Conservation (phyloP, 225 moss, liverwort and hornwort species). For the Bryoerythrophyllum caledonicum region DNA sequence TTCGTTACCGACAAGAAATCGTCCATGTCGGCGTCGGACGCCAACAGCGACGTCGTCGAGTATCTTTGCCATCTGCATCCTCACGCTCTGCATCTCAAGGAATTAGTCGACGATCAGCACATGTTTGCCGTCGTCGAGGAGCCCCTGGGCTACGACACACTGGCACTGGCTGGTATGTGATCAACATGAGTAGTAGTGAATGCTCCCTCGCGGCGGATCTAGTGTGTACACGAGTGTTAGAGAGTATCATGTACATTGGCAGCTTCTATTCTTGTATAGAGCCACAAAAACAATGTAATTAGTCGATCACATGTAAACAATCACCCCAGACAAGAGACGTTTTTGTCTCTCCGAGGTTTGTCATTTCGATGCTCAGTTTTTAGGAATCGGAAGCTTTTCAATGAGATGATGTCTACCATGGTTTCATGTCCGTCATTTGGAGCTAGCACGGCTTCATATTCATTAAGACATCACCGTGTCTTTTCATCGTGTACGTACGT, state of each 20-base stretch:
- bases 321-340: neutral
- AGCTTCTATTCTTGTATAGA: neutral
- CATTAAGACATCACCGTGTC: too few relatives aligned
- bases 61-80: conserved; percentile 25
- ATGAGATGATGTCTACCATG: too few relatives aligned
- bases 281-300: conserved; percentile 31
- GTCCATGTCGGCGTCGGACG: conserved; percentile 33
- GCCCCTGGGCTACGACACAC: conserved; percentile 31
- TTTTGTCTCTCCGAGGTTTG: too few relatives aligned
- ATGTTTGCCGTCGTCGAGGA: conserved; percentile 29
- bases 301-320: conserved; percentile 27
- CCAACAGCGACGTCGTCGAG: conserved; percentile 18
- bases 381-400: too few relatives aligned
- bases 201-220: conserved; percentile 41
- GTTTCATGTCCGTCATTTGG: too few relatives aligned
- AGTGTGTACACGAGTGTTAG: conserved; percentile 44
- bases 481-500: too few relatives aligned
- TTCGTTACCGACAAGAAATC: conserved; percentile 19
- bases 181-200: too few relatives aligned
- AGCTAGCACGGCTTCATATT: too few relatives aligned
- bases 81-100: too few relatives aligned
- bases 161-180: conserved; percentile 17
- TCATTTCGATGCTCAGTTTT: too few relatives aligned
- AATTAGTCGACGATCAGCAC: conserved; percentile 9
- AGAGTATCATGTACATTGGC: conserved; percentile 29